Evolutionary conservation across 1,139 yeast genomes (phyloP).

Genomic region (Ogataea hybrid): DNA sequence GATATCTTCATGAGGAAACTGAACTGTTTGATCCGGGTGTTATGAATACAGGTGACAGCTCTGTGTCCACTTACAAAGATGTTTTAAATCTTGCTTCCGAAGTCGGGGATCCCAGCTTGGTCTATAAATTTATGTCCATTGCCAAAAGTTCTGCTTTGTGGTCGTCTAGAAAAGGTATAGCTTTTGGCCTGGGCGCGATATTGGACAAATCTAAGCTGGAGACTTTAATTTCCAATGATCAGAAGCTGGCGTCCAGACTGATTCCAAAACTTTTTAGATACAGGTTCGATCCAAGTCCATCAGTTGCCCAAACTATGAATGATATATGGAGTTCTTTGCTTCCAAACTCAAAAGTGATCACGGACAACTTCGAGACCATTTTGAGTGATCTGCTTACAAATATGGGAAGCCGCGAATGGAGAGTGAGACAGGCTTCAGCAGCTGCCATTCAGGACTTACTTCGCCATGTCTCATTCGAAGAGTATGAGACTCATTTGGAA

Average conservation of each 20-base stretch:
- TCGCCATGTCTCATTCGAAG: conserved; percentile 54
- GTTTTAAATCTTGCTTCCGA: conserved; percentile 85
- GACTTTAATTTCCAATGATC: conserved; percentile 54
- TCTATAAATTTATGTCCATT: conserved; percentile 89
- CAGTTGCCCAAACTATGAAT: conserved; percentile 80
- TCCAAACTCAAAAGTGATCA: conserved; percentile 50
- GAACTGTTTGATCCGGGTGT: conserved; percentile 82
- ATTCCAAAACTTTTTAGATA: conserved; percentile 84
- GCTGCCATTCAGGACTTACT: conserved; percentile 70
- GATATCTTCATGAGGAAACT: conserved; percentile 75
- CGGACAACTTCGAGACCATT: conserved; percentile 55
- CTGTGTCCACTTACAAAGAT: conserved; percentile 85
- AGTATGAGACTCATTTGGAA: conserved; percentile 54
- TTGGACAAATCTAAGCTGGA: conserved; percentile 77
- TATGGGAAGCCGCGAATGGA: conserved; percentile 88
- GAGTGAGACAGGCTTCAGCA: conserved; percentile 88
- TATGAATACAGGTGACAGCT: conserved; percentile 68
- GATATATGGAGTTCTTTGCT: conserved; percentile 84
- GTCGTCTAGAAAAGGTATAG: conserved; percentile 92
- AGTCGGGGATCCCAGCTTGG: conserved; percentile 92
- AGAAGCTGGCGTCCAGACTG: conserved; percentile 53
- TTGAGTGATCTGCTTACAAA: conserved; percentile 62
- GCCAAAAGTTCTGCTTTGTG: conserved; percentile 88
- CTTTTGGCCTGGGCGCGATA: conserved; percentile 87
- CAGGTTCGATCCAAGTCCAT: conserved; percentile 75